Evolutionary conservation across 768 basidiomycete species (phyloP), one percentile per base, ranked within the genome.

Genomic region (Suillus subalutaceus): DNA sequence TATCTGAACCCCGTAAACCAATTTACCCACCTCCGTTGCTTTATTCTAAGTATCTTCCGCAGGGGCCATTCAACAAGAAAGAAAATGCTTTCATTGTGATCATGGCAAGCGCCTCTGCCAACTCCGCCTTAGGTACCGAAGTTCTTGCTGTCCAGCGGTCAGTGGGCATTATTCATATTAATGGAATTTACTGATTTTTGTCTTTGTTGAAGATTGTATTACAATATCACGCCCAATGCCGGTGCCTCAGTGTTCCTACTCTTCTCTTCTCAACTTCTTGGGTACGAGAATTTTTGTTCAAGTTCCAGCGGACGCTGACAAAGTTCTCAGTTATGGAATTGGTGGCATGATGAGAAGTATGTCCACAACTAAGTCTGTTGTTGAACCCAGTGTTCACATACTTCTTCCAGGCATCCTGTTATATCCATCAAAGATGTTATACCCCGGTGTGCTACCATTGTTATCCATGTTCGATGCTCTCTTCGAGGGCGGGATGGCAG

Each of bases 361-460:
- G 78, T 65, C 20, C 38, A 9, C 16, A 30, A 30, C 40, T 41
- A 13, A 62, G n/a, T 55, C 37, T 63, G 6, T 18, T 35, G 12
- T 30, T 18, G 30, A 53, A 30, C 20, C 10, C 8, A 9, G 44
- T 50, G 37, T 48, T 55, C 9, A 56, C 7, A 58, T 37, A 52
- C 56, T 65, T 16, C 58, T 65, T 13, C 44, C 43, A 83, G 82
- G 76, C 23, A 77, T 83, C 20, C 72, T 85, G 35, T 74, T 85
- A n/a, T 84, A 85, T 71, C 84, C 84, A 1, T 82, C 84, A 15
- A 84, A 84, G 71, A 84, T 85, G 82, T 69, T 85, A 26, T 85
- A 84, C 64, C 84, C 84, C 0, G 77, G 73, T 26, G 75, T 81
- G n/a, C 68, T 85, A 12, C 84, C 84, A 2, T 66, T 84, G 2